These are phyloP conservation scores for Salix koriyanagi DNA, from an alignment of 345 rosid genomes.

Conservation along the genomic window DNA sequence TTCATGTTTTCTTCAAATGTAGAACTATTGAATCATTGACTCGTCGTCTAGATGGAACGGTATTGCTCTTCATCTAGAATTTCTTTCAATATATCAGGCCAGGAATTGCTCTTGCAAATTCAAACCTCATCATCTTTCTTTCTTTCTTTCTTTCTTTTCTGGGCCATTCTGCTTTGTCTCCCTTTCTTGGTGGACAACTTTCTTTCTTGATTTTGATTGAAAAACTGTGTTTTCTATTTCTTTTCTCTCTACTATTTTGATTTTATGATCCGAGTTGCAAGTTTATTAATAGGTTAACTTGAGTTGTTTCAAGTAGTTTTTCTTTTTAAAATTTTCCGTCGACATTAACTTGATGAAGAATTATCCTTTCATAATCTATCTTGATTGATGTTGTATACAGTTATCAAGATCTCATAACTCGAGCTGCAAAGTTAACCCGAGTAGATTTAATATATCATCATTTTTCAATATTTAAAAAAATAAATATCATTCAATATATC, in stretches of 20 bases:
- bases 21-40: not conserved
- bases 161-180: not conserved
- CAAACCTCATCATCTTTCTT: not conserved
- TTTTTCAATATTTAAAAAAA: too few species aligned
- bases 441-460: too few species aligned
- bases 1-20: not conserved
- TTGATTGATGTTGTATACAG: rapidly evolving
- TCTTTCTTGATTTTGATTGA: not conserved
- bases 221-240: too few species aligned
- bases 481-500: too few species aligned
- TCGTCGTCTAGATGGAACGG: not conserved
- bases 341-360: too few species aligned
- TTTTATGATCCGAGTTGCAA: rapidly evolving
- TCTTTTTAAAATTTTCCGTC: too few species aligned
- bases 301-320: too few species aligned
- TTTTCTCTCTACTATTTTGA: too few species aligned
- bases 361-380: too few species aligned
- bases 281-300: too few species aligned
- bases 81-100: not conserved
- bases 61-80: not conserved
- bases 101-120: not conserved
- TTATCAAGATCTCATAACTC: too few species aligned
- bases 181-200: not conserved
- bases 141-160: not conserved
- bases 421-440: rapidly evolving